A percentile compares a stretch with the other conserved stretches of the same genome.
Conservation (phyloP, 257 asterid genomes). For the Jaltomata sinuosa region DNA sequence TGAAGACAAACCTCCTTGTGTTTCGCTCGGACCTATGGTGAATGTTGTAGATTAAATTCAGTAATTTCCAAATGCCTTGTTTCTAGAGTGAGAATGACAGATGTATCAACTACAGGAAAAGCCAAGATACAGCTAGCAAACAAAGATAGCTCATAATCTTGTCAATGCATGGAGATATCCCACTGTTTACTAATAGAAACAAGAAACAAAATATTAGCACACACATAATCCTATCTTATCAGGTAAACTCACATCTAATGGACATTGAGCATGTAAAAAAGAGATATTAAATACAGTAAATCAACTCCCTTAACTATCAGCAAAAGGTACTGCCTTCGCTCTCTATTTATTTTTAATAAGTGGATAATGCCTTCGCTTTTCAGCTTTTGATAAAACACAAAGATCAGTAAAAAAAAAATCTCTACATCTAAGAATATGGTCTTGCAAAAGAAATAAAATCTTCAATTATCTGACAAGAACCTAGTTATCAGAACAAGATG, state of each 20-base stretch:
- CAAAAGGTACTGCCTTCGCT: background rate
- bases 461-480: background rate
- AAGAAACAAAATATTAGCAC: background rate
- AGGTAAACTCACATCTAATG: background rate
- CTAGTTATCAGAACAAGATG: background rate
- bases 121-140: background rate
- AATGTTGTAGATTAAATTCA: slow-evolving; percentile 3
- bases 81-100: background rate
- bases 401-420: background rate
- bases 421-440: background rate
- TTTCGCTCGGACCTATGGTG: slow-evolving; percentile 86
- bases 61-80: background rate
- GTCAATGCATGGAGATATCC: background rate
- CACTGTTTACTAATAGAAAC: background rate
- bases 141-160: background rate
- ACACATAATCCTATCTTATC: background rate
- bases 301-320: background rate
- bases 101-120: background rate
- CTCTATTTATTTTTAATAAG: background rate
- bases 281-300: background rate
- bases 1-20: slow-evolving; percentile 99
- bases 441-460: background rate
- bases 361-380: background rate
- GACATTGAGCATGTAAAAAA: background rate
- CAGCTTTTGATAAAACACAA: background rate